Evolutionary conservation across 129 eudicot species (phyloP), one percentile per base, ranked within the genome.

Genomic region (Ambrosia trifida): DNA sequence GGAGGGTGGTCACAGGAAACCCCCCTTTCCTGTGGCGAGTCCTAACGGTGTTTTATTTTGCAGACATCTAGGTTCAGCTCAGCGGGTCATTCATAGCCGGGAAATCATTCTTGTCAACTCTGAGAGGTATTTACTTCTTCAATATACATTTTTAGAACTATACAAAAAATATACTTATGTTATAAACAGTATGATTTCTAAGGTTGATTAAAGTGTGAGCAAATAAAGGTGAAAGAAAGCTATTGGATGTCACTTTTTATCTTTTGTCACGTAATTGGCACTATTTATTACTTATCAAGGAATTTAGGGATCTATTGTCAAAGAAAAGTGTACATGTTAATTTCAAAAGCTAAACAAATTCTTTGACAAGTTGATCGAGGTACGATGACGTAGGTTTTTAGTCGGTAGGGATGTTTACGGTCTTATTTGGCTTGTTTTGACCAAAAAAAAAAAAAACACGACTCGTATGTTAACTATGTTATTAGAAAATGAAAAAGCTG

Each of bases 271-370:
- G 54, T 70, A 56, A 38, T 56, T 41, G 40, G 45, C 3, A 45
- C n/a, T 31, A 43, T 71, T 57, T 41, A 16, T 71, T 71, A 56
- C 67, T 13, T 40, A 44, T 51, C 76, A 71, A 71, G 56, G 43
- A 14, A 56, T 41, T 41, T 70, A 17, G 2, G 9, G 45, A 35
- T 56, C 4, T 70, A 4, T 70, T 20, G 40, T 43, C 20, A 17
- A 70, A 70, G 53, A 40, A 70, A 70, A 38, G 66, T 2, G 53
- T 13, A 56, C 19, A 54, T 31, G 10, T 19, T 13, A 70, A 54
- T 2, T 9, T 11, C 12, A 45, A 60, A 45, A 44, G 45, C 13
- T 11, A 7, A 38, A 38, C 43, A 38, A 38, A 5, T 0, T 28
- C 30, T 44, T 8, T 4, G 2, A 7, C 60, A 53, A 53, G 3